Evolutionary conservation across 139 green algal genomes (phyloP), one percentile per base, ranked within the genome.

Genomic region (Closterium sp.): DNA sequence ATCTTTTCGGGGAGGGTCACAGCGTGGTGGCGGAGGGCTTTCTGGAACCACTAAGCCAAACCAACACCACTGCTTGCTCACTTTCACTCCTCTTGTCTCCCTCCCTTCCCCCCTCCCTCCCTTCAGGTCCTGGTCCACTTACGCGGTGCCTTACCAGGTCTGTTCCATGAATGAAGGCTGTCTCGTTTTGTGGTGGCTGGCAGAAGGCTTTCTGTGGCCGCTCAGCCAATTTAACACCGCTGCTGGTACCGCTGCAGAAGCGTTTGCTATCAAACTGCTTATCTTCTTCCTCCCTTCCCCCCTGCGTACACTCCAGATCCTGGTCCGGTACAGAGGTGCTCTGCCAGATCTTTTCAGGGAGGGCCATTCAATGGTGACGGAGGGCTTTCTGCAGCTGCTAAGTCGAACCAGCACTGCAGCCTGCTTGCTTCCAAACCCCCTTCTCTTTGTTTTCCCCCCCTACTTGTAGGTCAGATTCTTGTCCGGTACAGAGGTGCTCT

Each of bases 321-420:
- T 94, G 25, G 91, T 94, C 21, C 34, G 87, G 0, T 94, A 92
- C 36, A 28, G 87, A 35, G 91, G 91, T n/a, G 91, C 91, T 19
- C 55, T 94, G 16, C 91, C 91, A 19, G 91, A 94, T 31, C 87
- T 94, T 8, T 94, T 94, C 88, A 55, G 91, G 32, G 88, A 94
- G 64, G 91, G 91, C 30, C 91, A 94, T 23, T 84, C 34, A 12
- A 81, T 94, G 31, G 91, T 94, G 91, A 88, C 88, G 33, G 91
- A 92, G 28, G 88, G 91, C 8, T 92, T 94, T 84, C 64, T 94
- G 16, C 76, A 66, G 32, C 87, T 87, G 10, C 55, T 76, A 16
- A 76, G 55, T 19, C 55, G 25, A 76, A 19, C 55, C 55, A 76
- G 2, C 55, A 76, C 12, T 12, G 7, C 55, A 28, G 55, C 31